Evolutionary conservation across 176 grass and related monocot species (phyloP), one percentile per base, ranked within the genome.

Genomic region (Musa troglodytarum): DNA sequence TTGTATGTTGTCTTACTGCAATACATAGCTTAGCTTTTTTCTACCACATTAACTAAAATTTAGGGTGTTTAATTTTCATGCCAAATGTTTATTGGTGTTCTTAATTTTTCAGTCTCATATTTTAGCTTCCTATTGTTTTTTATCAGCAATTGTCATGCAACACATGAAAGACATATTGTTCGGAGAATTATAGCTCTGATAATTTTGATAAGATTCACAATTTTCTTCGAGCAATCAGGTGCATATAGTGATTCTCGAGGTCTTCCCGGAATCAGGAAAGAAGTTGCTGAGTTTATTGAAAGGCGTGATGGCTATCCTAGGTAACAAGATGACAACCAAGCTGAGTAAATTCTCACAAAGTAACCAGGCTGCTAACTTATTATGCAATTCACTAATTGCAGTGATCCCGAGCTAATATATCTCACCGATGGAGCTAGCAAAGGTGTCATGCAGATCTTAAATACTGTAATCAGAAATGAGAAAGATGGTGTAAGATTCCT

Each of bases 181-280:
- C 11, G 26, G 21, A 2, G 53, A 65, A 16, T 20, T 23, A 25
- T 43, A 50, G 25, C 3, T 53, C 14, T 77, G 20, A 11, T 66
- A 15, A 55, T 68, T 56, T 26, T 26, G 26, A 79, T 11, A 43
- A 68, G 49, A 69, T 69, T 51, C 29, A 10, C 10, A 9, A 57
- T 9, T 57, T 50, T 76, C 55, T 70, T 69, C 83, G 50, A 74
- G 20, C 76, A 51, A 80, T 28, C 84, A 99, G 96, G 96, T 86
- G 96, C 96, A 54, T 99, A 99, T 65, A 99, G 96, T 95, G 96
- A 99, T 80, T 99, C 96, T 22, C 87, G 96, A 65, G 96, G 96
- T 63, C 81, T 99, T 56, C 91, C 91, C 61, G 96, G 96, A 83
- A 71, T 99, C 29, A 94, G 96, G 85, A 81, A 99, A 79, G 96